Evolutionary conservation across 805 yeast genomes (phyloP), one percentile per base, ranked within the genome.

Genomic region (Tetrapisispora fleetii): DNA sequence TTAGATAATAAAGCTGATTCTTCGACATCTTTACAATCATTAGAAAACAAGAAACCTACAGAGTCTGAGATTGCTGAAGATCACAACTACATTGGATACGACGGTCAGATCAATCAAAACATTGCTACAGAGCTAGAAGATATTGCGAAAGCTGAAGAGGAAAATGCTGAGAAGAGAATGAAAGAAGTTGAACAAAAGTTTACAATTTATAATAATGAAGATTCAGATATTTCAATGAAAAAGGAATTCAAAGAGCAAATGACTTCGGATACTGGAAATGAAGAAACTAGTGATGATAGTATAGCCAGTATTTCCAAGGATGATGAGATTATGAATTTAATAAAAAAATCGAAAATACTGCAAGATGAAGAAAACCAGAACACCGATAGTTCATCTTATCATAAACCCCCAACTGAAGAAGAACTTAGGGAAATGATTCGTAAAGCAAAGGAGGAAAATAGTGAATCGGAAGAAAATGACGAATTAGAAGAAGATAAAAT

Each of bases 361-460:
- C 50, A 39, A 2, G 30, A 44, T 17, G 37, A 41, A 38, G 49
- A 32, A 19, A 37, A 22, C 11, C 28, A 24, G 27, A 37, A 24
- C 13, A 13, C 40, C 14, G 43, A 37, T 6, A 35, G 32, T 9
- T 27, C 37, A 9, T 24, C 18, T 3, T 45, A 32, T 22, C 45
- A 41, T 11, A 47, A 36, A 21, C 45, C 42, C 10, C 45, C 45
- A 18, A 45, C 43, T 10, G 51, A 45, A 18, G 46, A 37, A 22
- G 48, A 45, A 37, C 37, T 41, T 11, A 36, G 22, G 21, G n/a
- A 10, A 11, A 37, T 41, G 36, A 41, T 41, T 3, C n/a, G n/a
- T 10, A 16, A 32, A 17, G 33, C 33, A 3, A 19, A 37, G 30
- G 42, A 37, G 32, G 38, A 41, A 8, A n/a, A 13, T 1, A 21